Evolutionary conservation across 1,284 basidiomycete species (phyloP).

Genomic region (Ustilago crameri): DNA sequence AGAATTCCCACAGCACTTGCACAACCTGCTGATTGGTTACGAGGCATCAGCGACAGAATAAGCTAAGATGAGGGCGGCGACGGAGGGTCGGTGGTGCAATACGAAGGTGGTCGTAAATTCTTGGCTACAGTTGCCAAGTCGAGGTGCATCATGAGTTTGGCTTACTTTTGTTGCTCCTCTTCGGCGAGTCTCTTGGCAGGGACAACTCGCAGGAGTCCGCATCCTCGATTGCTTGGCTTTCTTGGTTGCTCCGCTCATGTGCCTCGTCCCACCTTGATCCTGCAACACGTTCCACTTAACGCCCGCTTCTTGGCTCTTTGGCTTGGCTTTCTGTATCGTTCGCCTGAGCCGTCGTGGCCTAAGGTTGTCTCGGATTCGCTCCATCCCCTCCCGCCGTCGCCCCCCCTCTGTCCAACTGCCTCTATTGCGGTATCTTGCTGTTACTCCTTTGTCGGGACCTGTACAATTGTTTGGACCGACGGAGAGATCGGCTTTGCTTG

Average conservation of each 20-base stretch:
- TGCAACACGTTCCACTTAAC: not conserved
- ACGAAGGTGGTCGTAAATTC: too few relatives aligned
- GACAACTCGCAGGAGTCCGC: too few relatives aligned
- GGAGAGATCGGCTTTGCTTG: too few relatives aligned
- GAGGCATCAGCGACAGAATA: too few relatives aligned
- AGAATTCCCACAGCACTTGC: too few relatives aligned
- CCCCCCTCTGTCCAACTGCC: too few relatives aligned
- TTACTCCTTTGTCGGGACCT: too few relatives aligned
- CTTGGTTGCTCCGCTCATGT: not conserved
- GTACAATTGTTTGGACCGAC: too few relatives aligned
- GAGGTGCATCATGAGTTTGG: not conserved
- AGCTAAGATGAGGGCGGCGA: too few relatives aligned
- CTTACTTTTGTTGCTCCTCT: slow-evolving; percentile 1
- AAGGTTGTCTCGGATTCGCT: not conserved
- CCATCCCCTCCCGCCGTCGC: not conserved
- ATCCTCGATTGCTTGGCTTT: not conserved
- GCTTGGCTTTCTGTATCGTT: not conserved
- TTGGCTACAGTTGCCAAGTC: slow-evolving; percentile 1
- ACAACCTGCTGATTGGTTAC: too few relatives aligned
- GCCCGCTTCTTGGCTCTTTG: slow-evolving; percentile 1
- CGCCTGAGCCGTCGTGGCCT: not conserved
- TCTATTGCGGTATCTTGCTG: too few relatives aligned
- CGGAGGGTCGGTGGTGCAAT: too few relatives aligned
- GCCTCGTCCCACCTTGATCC: not conserved
- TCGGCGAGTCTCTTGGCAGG: slow-evolving; percentile 1